Evolutionary conservation across 1,139 yeast genomes (phyloP), one percentile per base, ranked within the genome.

Genomic region (Hansenula lynferdii): DNA sequence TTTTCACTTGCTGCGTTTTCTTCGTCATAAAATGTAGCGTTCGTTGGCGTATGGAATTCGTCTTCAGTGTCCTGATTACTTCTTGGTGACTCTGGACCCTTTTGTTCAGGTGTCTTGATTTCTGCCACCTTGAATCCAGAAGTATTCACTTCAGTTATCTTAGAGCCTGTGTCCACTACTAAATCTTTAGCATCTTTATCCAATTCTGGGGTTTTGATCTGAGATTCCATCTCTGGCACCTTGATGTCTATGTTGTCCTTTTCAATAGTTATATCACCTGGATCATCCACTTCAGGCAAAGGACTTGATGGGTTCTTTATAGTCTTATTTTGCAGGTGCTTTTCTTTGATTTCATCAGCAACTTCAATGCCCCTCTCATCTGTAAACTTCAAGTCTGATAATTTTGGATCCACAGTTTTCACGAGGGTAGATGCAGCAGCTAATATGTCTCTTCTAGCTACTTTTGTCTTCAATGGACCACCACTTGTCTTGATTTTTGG

Each of bases 371-470:
- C 41, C 8, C 11, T 18, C 3, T 45, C 50, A 31, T 45, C 50
- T 2, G 48, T 32, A 3, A 50, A 34, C 29, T 42, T 43, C 18
- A 29, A 12, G 6, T 39, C 30, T 16, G 42, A 42, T 6, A 52
- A 11, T 17, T 42, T 36, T 1, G 35, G 28, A 12, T 51, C 56
- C 5, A 50, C 17, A 2, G 29, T 26, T 36, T 48, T 52, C 15
- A 49, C 33, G 19, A 49, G 22, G 0, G 39, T 10, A 1, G 60
- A 47, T 0, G 67, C 66, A 31, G 60, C 51, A 4, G 54, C 53
- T 14, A 66, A 50, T 6, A 67, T 57, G 34, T 67, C 72, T 31
- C 64, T 56, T 36, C 69, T 49, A 5, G 61, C 61, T 26, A 57
- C 60, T 36, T 48, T 53, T 1, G 48, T 26, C 33, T 57, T 57